These are phyloP conservation scores for Aphanomyces astaci DNA, from an alignment of 352 stramenopile species.

Conservation along the genomic window DNA sequence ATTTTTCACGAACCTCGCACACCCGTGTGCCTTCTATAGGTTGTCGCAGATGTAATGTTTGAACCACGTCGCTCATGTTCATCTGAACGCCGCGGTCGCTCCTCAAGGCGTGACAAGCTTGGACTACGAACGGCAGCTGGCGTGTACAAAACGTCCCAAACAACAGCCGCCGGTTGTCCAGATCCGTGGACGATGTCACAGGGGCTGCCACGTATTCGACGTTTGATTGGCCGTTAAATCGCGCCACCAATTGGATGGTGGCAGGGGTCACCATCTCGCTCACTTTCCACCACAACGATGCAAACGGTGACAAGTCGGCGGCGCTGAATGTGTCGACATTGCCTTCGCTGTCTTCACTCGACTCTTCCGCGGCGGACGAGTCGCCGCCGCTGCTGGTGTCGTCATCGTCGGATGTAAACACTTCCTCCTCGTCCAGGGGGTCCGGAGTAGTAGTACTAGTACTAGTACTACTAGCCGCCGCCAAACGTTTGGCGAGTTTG, in stretches of 20 bases:
- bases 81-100: constrained; percentile 13
- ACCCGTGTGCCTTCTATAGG: constrained; percentile 17
- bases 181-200: neutral
- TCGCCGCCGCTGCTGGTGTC: constrained; percentile 61
- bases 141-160: constrained; percentile 15
- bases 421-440: constrained; percentile 44
- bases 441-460: neutral
- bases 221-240: neutral
- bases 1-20: constrained; percentile 11
- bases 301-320: constrained; percentile 17
- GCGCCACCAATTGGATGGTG: constrained; percentile 1
- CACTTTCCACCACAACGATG: constrained; percentile 15
- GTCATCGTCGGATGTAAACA: constrained; percentile 63
- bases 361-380: constrained; percentile 56
- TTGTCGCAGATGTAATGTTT: constrained; percentile 5
- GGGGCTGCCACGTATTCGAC: neutral
- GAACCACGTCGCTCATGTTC: neutral
- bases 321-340: constrained; percentile 30
- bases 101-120: neutral
- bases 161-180: neutral
- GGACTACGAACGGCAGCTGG: neutral
- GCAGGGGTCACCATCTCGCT: constrained; percentile 18
- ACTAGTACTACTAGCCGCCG: constrained; percentile 14
- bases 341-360: constrained; percentile 37
- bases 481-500: constrained; percentile 63